A percentile compares a stretch with the other conserved stretches of the same genome.
These are phyloP conservation scores for Cystofilobasidium bisporidii DNA, from an alignment of 768 basidiomycete genomes.

Conservation along the genomic window DNA sequence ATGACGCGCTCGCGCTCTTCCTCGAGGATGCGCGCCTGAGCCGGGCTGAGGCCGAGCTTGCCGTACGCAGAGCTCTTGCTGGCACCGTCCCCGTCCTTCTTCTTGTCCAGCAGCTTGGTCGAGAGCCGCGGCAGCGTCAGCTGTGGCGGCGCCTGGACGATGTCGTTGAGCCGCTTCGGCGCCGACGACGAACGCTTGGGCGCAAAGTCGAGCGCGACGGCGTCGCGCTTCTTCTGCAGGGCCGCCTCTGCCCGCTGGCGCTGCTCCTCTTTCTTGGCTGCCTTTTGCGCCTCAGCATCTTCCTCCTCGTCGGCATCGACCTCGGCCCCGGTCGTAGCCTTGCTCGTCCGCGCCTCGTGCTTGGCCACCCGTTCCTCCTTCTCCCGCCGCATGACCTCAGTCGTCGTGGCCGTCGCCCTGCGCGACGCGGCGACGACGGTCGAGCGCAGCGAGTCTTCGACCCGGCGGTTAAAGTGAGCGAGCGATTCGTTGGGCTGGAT, in stretches of 20 bases:
- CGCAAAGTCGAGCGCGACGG: constrained; percentile 13
- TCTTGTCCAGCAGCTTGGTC: constrained; percentile 14
- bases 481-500: constrained; percentile 24
- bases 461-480: constrained; percentile 26
- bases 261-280: not conserved
- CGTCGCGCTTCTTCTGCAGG: constrained; percentile 9
- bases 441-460: constrained; percentile 28
- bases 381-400: constrained; percentile 11
- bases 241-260: not conserved
- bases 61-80: constrained; percentile 4
- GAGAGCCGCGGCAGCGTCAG: constrained; percentile 26
- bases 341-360: constrained; percentile 19
- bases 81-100: not conserved
- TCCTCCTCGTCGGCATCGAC: constrained; percentile 1
- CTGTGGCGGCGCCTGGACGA: constrained; percentile 23
- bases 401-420: constrained; percentile 10
- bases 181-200: constrained; percentile 21
- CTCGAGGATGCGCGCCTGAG: constrained; percentile 27
- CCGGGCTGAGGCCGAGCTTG: constrained; percentile 18
- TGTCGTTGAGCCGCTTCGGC: constrained; percentile 25
- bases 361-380: constrained; percentile 21
- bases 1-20: constrained; percentile 30
- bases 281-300: not conserved
- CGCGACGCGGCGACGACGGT: constrained; percentile 19
- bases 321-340: not conserved